phyloP scores from a whole-genome alignment of 2,329 filamentous ascomycete species.

The Colletotrichum lindemuthianum region DNA sequence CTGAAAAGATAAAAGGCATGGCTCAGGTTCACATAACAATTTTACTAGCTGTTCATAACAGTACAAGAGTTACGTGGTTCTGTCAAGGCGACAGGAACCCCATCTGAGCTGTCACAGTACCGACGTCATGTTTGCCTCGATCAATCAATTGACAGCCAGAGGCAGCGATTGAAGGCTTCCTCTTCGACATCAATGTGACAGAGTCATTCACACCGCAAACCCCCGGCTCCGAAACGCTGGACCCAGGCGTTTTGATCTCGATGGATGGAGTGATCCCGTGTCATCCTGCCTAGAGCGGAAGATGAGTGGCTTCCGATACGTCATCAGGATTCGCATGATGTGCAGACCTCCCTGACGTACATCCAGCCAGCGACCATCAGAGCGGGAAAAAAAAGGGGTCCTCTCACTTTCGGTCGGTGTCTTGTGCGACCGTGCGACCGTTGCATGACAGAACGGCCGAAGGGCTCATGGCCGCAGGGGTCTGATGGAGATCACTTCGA shows the following conservation, averaged over 20 bases:
- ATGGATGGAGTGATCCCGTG: constrained; percentile 31
- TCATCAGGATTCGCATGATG: constrained; percentile 21
- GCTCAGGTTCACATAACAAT: no score
- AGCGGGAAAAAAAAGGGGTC: constrained; percentile 8
- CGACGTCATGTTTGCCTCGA: constrained; percentile 22
- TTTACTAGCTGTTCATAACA: no score
- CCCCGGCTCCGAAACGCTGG: not conserved
- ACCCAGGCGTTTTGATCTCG: constrained; percentile 19
- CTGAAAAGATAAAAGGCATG: no score
- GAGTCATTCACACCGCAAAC: not conserved
- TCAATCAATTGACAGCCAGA: not conserved
- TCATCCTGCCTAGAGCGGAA: constrained; percentile 30
- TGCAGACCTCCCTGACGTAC: not conserved
- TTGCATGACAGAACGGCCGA: not conserved
- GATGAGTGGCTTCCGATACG: constrained; percentile 22
- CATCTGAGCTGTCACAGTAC: constrained; percentile 2
- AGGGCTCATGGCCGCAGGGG: constrained; percentile 7
- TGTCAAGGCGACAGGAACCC: not conserved
- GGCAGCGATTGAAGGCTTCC: not conserved
- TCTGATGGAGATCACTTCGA: constrained; percentile 2
- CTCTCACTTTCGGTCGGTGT: constrained; percentile 3
- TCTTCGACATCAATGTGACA: constrained; percentile 2
- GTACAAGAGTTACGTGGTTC: no score
- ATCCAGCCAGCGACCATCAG: not conserved
- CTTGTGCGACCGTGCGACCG: constrained; percentile 18